Percentiles rank a stretch among this genome's conserved stretches.
phyloP scores from a whole-genome alignment of 2,329 filamentous ascomycete species.

The Rhinocladiella mackenziei region DNA sequence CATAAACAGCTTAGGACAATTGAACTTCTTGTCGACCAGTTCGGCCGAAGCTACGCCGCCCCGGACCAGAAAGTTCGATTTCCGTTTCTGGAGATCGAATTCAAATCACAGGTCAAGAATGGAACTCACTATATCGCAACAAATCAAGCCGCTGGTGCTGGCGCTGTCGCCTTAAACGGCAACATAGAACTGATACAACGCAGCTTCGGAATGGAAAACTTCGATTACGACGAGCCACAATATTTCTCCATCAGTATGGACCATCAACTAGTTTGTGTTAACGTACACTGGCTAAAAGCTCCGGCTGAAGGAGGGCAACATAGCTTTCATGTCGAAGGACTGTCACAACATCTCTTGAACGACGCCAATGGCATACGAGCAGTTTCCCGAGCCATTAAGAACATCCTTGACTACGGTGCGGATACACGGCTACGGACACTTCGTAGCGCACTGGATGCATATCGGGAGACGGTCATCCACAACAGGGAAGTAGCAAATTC shows the following conservation, averaged over 20 bases:
- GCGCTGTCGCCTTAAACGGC: constrained; percentile 17
- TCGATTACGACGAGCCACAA: constrained; percentile 19
- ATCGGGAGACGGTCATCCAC: constrained; percentile 14
- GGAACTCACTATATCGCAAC: constrained; percentile 20
- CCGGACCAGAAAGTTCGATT: constrained; percentile 18
- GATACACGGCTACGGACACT: constrained; percentile 12
- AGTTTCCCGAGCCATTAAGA: constrained; percentile 23
- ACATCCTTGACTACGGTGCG: constrained; percentile 20
- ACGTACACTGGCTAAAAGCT: constrained; percentile 24
- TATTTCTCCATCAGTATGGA: constrained; percentile 24
- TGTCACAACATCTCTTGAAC: constrained; percentile 12
- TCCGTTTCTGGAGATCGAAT: constrained; percentile 19
- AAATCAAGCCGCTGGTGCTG: constrained; percentile 20
- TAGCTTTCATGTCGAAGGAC: constrained; percentile 18
- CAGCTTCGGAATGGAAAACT: constrained; percentile 8
- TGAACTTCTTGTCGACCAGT: constrained; percentile 14
- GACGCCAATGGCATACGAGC: constrained; percentile 16
- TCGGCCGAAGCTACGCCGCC: constrained; percentile 17
- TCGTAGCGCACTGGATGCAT: constrained; percentile 18
- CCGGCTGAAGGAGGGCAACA: constrained; percentile 13
- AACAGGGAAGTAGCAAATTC: constrained; percentile 13
- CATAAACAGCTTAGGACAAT: constrained; percentile 11
- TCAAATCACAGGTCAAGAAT: constrained; percentile 19
- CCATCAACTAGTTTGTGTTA: constrained; percentile 11
- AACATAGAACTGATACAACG: constrained; percentile 18